phyloP scores from a whole-genome alignment of 2,329 filamentous ascomycete species.

The Zymoseptoria crescenta region DNA sequence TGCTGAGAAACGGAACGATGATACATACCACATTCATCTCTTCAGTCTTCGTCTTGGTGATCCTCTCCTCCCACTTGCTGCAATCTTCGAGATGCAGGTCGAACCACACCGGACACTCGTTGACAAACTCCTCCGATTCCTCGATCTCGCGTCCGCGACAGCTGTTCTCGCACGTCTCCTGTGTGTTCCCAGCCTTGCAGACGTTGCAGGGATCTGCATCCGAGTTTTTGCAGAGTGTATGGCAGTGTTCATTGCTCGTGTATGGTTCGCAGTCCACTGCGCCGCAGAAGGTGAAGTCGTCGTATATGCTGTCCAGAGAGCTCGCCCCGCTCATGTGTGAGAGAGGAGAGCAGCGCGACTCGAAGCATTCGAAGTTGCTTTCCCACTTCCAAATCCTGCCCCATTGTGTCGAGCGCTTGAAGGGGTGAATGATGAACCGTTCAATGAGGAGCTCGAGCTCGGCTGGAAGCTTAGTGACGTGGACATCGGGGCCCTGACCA shows the following conservation, averaged over 20 bases:
- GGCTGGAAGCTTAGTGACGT: no score
- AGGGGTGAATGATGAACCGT: no score
- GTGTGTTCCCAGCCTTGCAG: conserved; percentile 1
- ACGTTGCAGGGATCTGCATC: neutral
- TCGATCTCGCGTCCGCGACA: neutral
- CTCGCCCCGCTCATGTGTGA: conserved; percentile 1
- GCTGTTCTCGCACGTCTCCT: conserved; percentile 1
- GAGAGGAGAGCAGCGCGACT: conserved; percentile 7
- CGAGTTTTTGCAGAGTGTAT: neutral
- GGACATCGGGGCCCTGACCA: no score
- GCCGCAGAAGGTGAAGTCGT: conserved; percentile 1
- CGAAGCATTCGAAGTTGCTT: conserved; percentile 8
- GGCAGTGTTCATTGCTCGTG: neutral
- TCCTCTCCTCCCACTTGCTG: conserved; percentile 6
- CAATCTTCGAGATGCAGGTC: conserved; percentile 1
- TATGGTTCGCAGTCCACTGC: neutral
- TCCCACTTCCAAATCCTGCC: conserved; percentile 1
- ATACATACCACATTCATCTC: no score
- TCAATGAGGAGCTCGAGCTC: no score
- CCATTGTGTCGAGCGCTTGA: no score
- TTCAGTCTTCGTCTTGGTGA: conserved; percentile 1
- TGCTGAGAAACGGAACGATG: no score
- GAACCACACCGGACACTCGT: neutral
- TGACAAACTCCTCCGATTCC: neutral
- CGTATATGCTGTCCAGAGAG: neutral